phyloP scores from a whole-genome alignment of 176 grass and related monocot genomes.

The Tillandsia fasciculata region DNA sequence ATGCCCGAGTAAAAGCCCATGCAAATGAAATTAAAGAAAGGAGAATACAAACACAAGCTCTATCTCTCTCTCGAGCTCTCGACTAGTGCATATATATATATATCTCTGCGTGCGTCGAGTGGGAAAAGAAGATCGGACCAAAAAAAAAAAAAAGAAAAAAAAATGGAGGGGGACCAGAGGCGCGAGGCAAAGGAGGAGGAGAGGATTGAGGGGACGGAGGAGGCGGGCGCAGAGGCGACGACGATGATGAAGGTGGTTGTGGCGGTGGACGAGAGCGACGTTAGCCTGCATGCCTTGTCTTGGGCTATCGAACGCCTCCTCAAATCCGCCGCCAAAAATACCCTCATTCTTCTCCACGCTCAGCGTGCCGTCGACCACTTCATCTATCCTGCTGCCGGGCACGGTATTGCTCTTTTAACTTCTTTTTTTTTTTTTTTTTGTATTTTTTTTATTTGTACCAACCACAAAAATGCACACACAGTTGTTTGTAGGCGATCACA shows the following conservation, averaged over 20 bases:
- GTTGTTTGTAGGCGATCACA: neutral
- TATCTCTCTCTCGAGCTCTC: no score
- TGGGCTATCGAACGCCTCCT: slow-evolving; percentile 67
- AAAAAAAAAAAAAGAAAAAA: neutral
- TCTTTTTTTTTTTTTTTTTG: neutral
- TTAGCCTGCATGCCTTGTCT: slow-evolving; percentile 52
- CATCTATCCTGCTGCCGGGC: slow-evolving; percentile 52
- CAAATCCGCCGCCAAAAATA: slow-evolving; percentile 1
- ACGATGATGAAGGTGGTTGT: slow-evolving; percentile 50
- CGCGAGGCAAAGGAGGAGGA: slow-evolving; percentile 4
- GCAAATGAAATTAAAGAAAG: no score
- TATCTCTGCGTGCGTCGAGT: no score
- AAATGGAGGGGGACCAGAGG: neutral
- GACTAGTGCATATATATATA: no score
- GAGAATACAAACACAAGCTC: no score
- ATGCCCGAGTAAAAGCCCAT: no score
- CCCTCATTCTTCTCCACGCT: slow-evolving; percentile 56
- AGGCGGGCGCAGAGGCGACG: neutral
- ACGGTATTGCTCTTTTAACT: slow-evolving; percentile 26
- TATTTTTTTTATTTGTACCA: no score
- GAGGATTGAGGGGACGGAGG: slow-evolving; percentile 20
- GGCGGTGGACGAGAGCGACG: slow-evolving; percentile 79
- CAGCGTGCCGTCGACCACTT: slow-evolving; percentile 43
- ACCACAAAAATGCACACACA: neutral
- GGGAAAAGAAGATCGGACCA: neutral